Base-by-base conservation (phyloP, 352 stramenopile species). In the Phytophthora cryptogea region DNA sequence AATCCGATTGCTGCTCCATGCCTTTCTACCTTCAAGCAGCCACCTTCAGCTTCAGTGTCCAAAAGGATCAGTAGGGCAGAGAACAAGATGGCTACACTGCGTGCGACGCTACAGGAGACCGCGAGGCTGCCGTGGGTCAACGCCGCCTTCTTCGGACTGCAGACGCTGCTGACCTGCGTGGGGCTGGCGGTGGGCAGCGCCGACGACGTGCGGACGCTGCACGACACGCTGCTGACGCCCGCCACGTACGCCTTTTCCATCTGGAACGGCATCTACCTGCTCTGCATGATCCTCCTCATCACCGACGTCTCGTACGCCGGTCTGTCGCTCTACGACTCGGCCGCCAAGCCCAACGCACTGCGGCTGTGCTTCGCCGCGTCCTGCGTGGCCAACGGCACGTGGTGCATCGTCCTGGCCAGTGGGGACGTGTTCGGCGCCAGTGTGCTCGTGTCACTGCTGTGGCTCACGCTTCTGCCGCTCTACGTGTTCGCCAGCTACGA, bases 401-500 rank as follows among this genome's bases (percentile, higher is more conserved):
- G 78, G 83, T 80, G 74, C 49, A 59, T 89, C 47, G 67, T 80
- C 16, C 79, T 87, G 54, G 74, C 70, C 41, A 58, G 50, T 32
- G 75, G 59, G 13, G 56, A 74, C 31, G 63, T 86, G 40, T 46
- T 69, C 28, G 58, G 69, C 40, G 68, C 77, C 45, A 76, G 62
- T 27, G 31, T 88, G 17, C 56, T 78, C 47, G 76, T 88, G 13
- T 78, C 73, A 31, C 51, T 89, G 51, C 69, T 87, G 30, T 90
- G 78, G 78, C 37, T 89, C 41, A 71, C 75, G 46, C 54, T 88
- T 7, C 58, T 88, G 47, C 68, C 64, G n/a, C 72, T 91, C 49
- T 91, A 91, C 62, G 53, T 88, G 30, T 88, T 86, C 37, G 68
- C 75, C 33, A 87, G 70, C 55, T 68, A 86, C 32, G 66, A 89